Conservation (phyloP, 495 filamentous ascomycete genomes). For the Pseudoneurospora amorphoporcata region DNA sequence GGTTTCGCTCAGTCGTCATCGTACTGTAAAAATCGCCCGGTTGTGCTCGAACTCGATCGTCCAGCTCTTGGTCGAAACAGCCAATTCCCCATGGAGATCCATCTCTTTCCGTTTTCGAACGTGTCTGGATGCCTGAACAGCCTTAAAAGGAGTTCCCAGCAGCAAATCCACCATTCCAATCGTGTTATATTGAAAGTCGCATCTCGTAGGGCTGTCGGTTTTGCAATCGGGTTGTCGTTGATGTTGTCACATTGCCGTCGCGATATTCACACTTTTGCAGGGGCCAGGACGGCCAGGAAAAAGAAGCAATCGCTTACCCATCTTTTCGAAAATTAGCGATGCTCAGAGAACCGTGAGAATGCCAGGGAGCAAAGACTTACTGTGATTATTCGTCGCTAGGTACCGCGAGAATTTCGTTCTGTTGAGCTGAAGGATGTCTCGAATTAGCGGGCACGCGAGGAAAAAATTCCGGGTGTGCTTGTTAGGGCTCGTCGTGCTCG, state of each 20-base stretch:
- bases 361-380: slow-evolving; percentile 23
- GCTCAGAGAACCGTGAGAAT: background rate
- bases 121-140: background rate
- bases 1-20: background rate
- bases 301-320: slow-evolving; percentile 37
- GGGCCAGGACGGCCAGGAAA: background rate
- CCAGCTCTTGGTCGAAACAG: background rate
- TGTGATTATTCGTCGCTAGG: slow-evolving; percentile 28
- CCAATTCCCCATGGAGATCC: background rate
- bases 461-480: slow-evolving; percentile 27
- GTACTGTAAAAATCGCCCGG: background rate
- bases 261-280: background rate
- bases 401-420: slow-evolving; percentile 21
- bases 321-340: slow-evolving; percentile 27
- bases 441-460: slow-evolving; percentile 23
- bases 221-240: background rate
- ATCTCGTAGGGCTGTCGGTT: background rate
- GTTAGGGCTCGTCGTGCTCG: slow-evolving; percentile 25
- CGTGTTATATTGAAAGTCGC: background rate
- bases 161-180: background rate
- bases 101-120: background rate
- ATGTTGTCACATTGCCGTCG: background rate
- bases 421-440: slow-evolving; percentile 19
- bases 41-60: background rate
- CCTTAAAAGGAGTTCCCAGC: background rate